Evolutionary conservation across 202 grass and related monocot species (phyloP).

Genomic region (Bolboschoenoplectus hybrid): DNA sequence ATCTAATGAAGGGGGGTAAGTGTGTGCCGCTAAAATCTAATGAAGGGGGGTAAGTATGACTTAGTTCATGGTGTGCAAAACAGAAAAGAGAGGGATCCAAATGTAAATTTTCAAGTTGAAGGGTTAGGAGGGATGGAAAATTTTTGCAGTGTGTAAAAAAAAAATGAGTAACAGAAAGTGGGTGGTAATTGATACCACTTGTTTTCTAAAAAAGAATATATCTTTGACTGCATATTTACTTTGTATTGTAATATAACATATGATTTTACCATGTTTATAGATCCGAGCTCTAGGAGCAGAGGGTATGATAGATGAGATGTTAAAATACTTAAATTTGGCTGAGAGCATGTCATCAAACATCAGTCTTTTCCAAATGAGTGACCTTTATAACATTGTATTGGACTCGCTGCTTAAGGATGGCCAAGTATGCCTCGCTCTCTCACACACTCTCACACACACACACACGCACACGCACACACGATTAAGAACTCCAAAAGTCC

Average conservation of each 20-base stretch:
- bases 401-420: slow-evolving; percentile 59
- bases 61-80: not conserved
- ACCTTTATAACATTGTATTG: slow-evolving; percentile 63
- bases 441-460: not conserved
- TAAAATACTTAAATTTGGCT: slow-evolving; percentile 74
- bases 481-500: not conserved
- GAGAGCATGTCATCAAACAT: slow-evolving; percentile 58
- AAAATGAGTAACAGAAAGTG: no score
- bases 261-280: slow-evolving; percentile 51
- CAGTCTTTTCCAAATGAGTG: slow-evolving; percentile 55
- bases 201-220: not conserved
- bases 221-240: slow-evolving; percentile 29
- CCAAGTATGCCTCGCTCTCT: slow-evolving; percentile 53
- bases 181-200: no score
- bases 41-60: not conserved
- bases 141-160: not conserved
- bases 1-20: not conserved
- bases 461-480: not conserved
- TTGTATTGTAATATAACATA: slow-evolving; percentile 33
- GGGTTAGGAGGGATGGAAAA: not conserved
- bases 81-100: not conserved
- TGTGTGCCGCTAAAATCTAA: not conserved
- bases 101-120: not conserved
- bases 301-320: slow-evolving; percentile 91
- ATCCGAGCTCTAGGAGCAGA: slow-evolving; percentile 76